Conservation (phyloP, 2,329 filamentous ascomycete genomes). For the Paracamarosporium sp. region DNA sequence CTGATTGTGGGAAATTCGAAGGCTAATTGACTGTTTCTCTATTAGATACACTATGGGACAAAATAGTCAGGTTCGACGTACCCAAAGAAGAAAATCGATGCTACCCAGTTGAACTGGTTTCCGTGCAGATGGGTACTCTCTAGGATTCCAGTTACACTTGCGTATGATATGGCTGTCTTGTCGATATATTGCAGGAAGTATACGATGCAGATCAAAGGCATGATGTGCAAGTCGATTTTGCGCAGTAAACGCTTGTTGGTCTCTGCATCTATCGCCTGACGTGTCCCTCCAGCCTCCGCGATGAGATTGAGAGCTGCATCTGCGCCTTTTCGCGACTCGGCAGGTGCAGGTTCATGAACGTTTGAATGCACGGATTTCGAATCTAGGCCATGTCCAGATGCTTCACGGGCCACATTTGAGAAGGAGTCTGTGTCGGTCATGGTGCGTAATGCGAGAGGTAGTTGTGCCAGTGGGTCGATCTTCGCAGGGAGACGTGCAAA, state of each 20-base stretch:
- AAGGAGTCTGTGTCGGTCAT: slow-evolving; percentile 5
- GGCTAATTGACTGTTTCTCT: slow-evolving; percentile 10
- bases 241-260: slow-evolving; percentile 12
- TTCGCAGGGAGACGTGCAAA: background rate
- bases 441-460: background rate
- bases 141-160: slow-evolving; percentile 31
- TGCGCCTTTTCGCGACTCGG: slow-evolving; percentile 1
- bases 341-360: background rate
- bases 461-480: background rate
- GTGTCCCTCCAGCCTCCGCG: slow-evolving; percentile 11
- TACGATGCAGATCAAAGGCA: slow-evolving; percentile 16
- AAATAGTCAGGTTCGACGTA: slow-evolving; percentile 37
- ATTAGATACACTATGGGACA: background rate
- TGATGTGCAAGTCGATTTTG: slow-evolving; percentile 15
- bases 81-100: slow-evolving; percentile 52
- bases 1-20: slow-evolving; percentile 21
- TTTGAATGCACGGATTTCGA: background rate
- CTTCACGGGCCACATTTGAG: background rate
- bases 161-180: slow-evolving; percentile 26
- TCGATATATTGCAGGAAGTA: slow-evolving; percentile 20
- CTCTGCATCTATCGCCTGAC: slow-evolving; percentile 10
- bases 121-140: slow-evolving; percentile 45
- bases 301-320: slow-evolving; percentile 20
- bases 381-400: background rate
- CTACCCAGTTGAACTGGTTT: slow-evolving; percentile 54